Evolutionary conservation across 352 stramenopile genomes (phyloP), one percentile per base, ranked within the genome.

Genomic region (Phytophthora megakarya): DNA sequence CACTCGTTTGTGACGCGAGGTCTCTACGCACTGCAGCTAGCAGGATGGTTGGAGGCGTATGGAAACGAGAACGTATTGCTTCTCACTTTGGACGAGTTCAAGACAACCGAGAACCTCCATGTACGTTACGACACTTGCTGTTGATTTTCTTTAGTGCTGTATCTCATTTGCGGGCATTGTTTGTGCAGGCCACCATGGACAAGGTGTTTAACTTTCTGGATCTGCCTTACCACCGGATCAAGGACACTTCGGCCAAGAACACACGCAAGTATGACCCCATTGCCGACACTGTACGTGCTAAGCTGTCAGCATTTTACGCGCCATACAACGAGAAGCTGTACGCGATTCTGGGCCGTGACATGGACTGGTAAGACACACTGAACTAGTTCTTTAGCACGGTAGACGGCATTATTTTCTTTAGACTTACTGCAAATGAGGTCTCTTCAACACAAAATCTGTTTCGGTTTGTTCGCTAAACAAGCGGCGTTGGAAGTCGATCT

Each of bases 1-100:
- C 88, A 96, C 65, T 95, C 88, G 40, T 92, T 89, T 51, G 61
- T 95, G n/a, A 65, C 74, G 12, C 84, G 87, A 40, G 96, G 97
- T 0, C 72, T 99, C 39, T 99, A 99, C 70, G 96, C 88, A 39
- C 71, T 99, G 25, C 96, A 99, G 75, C 76, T 99, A 19, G 55
- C 80, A 23, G 86, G 86, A 7, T 99, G 97, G 97, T 78, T 98
- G 1, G 60, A 88, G 18, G 89, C 90, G 1, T 99, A 98, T 60
- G 70, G 78, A 9, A 70, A 68, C 18, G 77, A 98, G 33, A 91
- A 97, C 44, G 94, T 99, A 48, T 66, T 98, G 44, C 76, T 98
- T 12, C 61, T 98, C 13, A 95, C 86, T 45, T 75, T 99, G 32
- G 96, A 99, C 52, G 92, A 98, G 23, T 97, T 98, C 76, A 95